Evolutionary conservation across 805 yeast species (phyloP).

Genomic region (Citeromyces matritensis): DNA sequence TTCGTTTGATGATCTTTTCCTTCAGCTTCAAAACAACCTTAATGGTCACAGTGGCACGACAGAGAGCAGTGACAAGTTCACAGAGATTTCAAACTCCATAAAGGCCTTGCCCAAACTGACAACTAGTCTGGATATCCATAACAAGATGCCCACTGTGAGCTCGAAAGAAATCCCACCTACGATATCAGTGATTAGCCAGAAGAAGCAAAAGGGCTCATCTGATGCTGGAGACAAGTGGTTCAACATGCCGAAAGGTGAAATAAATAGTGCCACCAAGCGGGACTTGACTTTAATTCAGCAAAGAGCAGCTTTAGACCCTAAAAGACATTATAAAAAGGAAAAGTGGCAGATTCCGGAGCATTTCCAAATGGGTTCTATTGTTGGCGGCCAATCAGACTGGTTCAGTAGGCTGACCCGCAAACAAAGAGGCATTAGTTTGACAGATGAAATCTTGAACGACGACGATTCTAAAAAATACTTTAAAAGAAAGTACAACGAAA

Average conservation of each 20-base stretch:
- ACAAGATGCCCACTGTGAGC: background rate
- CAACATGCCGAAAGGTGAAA: slow-evolving; percentile 58
- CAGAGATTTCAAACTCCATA: slow-evolving; percentile 1
- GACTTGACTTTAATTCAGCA: slow-evolving; percentile 71
- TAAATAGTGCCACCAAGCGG: slow-evolving; percentile 57
- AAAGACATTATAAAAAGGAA: slow-evolving; percentile 85
- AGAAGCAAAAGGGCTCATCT: slow-evolving; percentile 5
- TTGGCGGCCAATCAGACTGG: slow-evolving; percentile 72
- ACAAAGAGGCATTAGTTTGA: slow-evolving; percentile 63
- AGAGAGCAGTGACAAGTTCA: background rate
- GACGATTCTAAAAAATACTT: slow-evolving; percentile 58
- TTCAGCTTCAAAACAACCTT: too few species aligned
- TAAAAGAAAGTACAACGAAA: slow-evolving; percentile 71
- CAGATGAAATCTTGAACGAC: slow-evolving; percentile 74
- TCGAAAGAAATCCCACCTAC: background rate
- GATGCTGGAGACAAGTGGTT: slow-evolving; percentile 63
- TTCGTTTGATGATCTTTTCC: too few species aligned
- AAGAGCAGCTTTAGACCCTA: slow-evolving; percentile 87
- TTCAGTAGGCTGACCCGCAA: slow-evolving; percentile 52
- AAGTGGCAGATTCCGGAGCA: slow-evolving; percentile 63
- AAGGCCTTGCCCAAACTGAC: slow-evolving; percentile 1
- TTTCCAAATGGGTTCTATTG: slow-evolving; percentile 80
- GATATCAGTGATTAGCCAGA: background rate
- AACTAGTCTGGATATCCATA: background rate
- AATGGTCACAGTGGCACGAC: too few species aligned